Percentiles rank a stretch among this genome's conserved stretches.
phyloP scores from a whole-genome alignment of 495 filamentous ascomycete species.

The Rhizodiscina lignyota region DNA sequence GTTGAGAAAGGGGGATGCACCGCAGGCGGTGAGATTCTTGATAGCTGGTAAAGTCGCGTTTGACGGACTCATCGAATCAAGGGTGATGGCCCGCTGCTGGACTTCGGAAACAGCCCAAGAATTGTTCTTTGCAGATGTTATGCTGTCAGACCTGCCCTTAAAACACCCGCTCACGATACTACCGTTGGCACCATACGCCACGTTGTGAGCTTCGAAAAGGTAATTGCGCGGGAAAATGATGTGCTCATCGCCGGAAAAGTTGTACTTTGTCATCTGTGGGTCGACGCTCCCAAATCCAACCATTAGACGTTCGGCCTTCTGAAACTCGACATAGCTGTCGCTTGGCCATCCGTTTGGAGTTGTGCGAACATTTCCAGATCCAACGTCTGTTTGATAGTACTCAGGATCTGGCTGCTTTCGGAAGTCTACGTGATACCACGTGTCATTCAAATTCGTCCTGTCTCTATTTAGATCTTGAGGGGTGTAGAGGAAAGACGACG shows the following conservation, averaged over 20 bases:
- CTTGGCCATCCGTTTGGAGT: constrained; percentile 49
- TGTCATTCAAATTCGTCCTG: constrained; percentile 37
- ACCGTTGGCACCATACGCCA: constrained; percentile 19
- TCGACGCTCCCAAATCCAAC: constrained; percentile 38
- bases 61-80: constrained; percentile 5
- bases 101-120: constrained; percentile 36
- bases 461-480: constrained; percentile 28
- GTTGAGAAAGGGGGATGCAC: constrained; percentile 41
- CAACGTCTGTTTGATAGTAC: constrained; percentile 32
- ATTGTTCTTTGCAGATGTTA: constrained; percentile 28
- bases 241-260: constrained; percentile 23
- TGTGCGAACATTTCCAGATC: constrained; percentile 22
- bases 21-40: constrained; percentile 34
- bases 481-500: constrained; percentile 36
- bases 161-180: constrained; percentile 34
- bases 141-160: constrained; percentile 21
- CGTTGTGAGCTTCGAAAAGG: constrained; percentile 13
- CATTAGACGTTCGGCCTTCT: constrained; percentile 31
- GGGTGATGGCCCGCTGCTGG: constrained; percentile 8
- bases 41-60: constrained; percentile 18
- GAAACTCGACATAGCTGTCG: constrained; percentile 36
- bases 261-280: constrained; percentile 35
- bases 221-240: constrained; percentile 28
- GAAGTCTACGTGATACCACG: constrained; percentile 35
- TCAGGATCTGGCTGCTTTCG: constrained; percentile 29